A percentile compares a stretch with the other conserved stretches of the same genome.
Evolutionary conservation across 2,329 filamentous ascomycete species (phyloP).

Genomic region (Chaetothyriales sp.): DNA sequence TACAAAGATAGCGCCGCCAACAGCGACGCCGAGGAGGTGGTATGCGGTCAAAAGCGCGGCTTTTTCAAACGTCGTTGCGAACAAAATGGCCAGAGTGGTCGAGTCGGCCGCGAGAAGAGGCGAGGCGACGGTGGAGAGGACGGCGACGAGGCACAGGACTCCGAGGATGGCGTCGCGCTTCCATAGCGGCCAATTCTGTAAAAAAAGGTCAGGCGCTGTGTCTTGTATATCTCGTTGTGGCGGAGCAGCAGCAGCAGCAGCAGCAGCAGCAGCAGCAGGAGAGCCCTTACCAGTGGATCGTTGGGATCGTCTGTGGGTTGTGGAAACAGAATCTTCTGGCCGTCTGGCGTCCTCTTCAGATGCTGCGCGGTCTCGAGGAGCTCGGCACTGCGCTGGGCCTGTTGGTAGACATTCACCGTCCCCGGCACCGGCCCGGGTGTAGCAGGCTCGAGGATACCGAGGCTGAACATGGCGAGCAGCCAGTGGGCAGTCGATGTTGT

Average conservation of each 20-base stretch:
- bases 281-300: slow-evolving; percentile 56
- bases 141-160: slow-evolving; percentile 61
- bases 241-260: too few relatives aligned
- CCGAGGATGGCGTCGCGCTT: slow-evolving; percentile 65
- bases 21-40: slow-evolving; percentile 67
- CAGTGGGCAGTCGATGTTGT: too few relatives aligned
- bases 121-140: slow-evolving; percentile 71
- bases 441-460: slow-evolving; percentile 14
- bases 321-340: slow-evolving; percentile 68
- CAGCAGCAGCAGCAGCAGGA: too few relatives aligned
- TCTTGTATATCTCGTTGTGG: background rate
- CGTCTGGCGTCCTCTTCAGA: slow-evolving; percentile 59
- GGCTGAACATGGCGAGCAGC: background rate
- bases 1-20: slow-evolving; percentile 72
- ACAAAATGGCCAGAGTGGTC: slow-evolving; percentile 55
- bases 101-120: slow-evolving; percentile 83
- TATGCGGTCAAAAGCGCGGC: slow-evolving; percentile 76
- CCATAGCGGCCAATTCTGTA: slow-evolving; percentile 71
- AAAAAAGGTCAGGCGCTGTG: slow-evolving; percentile 6
- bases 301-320: slow-evolving; percentile 85
- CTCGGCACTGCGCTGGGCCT: slow-evolving; percentile 11
- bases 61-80: slow-evolving; percentile 51
- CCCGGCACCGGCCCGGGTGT: slow-evolving; percentile 14
- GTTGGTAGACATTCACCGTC: slow-evolving; percentile 16
- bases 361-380: slow-evolving; percentile 22